Base-by-base conservation (phyloP, 2,329 filamentous ascomycete species). In the Fonsecaea pedrosoi region DNA sequence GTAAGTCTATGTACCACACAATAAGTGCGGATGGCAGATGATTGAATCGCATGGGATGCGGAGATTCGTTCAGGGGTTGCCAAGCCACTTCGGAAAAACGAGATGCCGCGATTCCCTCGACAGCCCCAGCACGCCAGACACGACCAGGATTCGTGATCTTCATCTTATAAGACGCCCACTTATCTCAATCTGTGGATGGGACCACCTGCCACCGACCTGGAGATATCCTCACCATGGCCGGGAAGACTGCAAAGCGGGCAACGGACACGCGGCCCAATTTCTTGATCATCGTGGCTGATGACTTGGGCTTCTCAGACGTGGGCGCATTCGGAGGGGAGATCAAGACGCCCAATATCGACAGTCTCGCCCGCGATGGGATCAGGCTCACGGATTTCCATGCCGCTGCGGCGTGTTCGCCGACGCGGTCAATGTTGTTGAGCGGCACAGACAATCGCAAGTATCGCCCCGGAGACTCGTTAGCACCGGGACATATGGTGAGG, bases 371-470 rank as follows among this genome's bases (percentile, higher is more conserved):
- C 9, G 68, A 69, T 10, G 74, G 74, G 10, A 15, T 75, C 15
- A 68, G 73, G 13, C 71, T 75, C 56, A 75, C 73, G 1, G 72
- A 75, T 54, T 74, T 74, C 56, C 75, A 77, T 62, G 71, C 74
- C 15, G 75, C 75, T 3, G 72, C 74, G n/a, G 74, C 74, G 30
- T 77, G 75, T 60, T 75, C 74, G 1, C 77, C 77, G 3, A 78
- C 76, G 0, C 63, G 77, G 30, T 72, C 76, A 0, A 78, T 78
- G 77, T 69, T 79, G 0, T 67, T 79, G 18, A 74, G 71, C 15
- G 77, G 78, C 12, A 79, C 77, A 30, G 68, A 70, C 35, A 68
- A 70, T 21, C 68, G 67, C 56, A 63, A 67, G 65, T 66, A 32
- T 25, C n/a, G 21, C 21, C 42, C 10, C 9, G 4, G 15, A 18